Evolutionary conservation across 768 basidiomycete genomes (phyloP), one percentile per base, ranked within the genome.

Genomic region (Cyclocybe cylindracea): DNA sequence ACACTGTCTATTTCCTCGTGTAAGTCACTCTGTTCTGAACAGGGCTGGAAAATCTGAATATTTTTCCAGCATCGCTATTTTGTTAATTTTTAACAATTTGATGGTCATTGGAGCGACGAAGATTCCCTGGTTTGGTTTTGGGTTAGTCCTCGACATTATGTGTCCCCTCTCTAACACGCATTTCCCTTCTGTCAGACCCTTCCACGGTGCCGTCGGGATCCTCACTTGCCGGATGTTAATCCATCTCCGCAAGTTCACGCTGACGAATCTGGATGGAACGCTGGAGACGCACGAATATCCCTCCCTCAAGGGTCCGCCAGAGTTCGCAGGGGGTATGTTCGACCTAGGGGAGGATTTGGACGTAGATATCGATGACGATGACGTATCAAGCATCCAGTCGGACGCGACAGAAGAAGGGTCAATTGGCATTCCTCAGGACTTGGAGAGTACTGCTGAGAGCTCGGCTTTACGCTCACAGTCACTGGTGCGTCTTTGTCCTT

Each of bases 81-180:
- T 78, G 2, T 61, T 80, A 4, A 44, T 77, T 0, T 73, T 78
- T 58, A 78, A 78, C 55, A 77, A 76, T 53, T 60, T 78, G 9
- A 78, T 78, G 77, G 74, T 77, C 5, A 69, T 76, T 59, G 73
- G 70, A 11, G 56, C 71, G 3, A 77, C 76, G 0, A 65, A 66
- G 36, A 77, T 79, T 37, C 78, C 77, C 1, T 80, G 78, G 78
- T 78, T 80, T 50, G 75, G 78, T 50, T 77, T 75, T 57, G 71
- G 65, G 73, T 72, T 54, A 29, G 67, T 58, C 3, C 16, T 24
- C n/a, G 35, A 32, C 29, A 24, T 24, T 24, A 24, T 24, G 24
- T 10, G 19, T 10, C 9, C 7, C 13, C 9, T 16, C 4, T 31
- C 1, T 41, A 8, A 6, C 2, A 16, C 41, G 11, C 18, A 9